phyloP scores from a whole-genome alignment of 2,329 filamentous ascomycete genomes.

The Colletotrichum sp. region DNA sequence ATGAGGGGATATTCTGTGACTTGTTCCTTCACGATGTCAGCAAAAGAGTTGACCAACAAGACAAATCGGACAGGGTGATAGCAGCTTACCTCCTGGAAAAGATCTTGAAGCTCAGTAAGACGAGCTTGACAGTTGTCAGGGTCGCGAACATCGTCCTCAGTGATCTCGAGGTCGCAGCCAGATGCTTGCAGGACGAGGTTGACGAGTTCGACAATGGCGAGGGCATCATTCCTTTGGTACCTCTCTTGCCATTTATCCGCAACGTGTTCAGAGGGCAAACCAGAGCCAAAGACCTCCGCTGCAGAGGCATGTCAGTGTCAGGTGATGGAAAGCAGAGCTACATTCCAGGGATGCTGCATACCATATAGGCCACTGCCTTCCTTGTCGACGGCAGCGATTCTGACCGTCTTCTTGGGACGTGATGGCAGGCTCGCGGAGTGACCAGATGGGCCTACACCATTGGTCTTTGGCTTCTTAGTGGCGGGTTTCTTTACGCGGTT shows the following conservation, averaged over 20 bases:
- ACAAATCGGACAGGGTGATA: not conserved
- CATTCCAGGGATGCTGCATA: conserved; percentile 35
- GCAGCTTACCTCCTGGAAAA: conserved; percentile 75
- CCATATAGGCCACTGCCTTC: conserved; percentile 59
- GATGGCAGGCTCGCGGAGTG: conserved; percentile 53
- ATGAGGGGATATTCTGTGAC: conserved; percentile 93
- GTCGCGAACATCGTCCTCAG: conserved; percentile 84
- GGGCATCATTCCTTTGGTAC: conserved; percentile 59
- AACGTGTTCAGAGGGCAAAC: conserved; percentile 60
- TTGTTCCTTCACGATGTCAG: conserved; percentile 60
- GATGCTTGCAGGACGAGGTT: conserved; percentile 74
- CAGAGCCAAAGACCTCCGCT: conserved; percentile 70
- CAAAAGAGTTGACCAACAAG: not conserved
- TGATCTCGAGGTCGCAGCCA: conserved; percentile 81
- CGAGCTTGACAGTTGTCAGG: conserved; percentile 83
- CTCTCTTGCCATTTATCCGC: conserved; percentile 65
- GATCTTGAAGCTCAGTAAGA: conserved; percentile 83
- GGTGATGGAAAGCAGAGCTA: conserved; percentile 24
- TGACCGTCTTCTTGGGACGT: conserved; percentile 61
- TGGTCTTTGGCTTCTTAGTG: conserved; percentile 68
- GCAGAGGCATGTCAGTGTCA: conserved; percentile 26
- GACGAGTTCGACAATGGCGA: conserved; percentile 65
- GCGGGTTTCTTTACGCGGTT: conserved; percentile 60
- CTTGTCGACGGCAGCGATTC: conserved; percentile 55
- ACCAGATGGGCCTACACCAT: conserved; percentile 45